Base-by-base conservation (phyloP, 2,329 filamentous ascomycete genomes). In the Dichotomopilus funicola region DNA sequence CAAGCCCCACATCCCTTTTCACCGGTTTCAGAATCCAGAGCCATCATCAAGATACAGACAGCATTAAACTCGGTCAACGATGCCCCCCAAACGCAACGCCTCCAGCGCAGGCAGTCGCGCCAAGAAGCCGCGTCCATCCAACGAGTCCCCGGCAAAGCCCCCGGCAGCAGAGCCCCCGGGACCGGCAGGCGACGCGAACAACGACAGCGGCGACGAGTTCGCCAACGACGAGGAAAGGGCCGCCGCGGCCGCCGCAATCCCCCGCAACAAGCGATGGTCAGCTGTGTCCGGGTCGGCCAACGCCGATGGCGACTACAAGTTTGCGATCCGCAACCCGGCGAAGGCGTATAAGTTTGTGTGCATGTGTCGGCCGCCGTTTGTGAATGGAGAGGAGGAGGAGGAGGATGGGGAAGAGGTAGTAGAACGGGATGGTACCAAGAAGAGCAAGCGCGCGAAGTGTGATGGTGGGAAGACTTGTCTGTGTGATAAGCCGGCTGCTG, bases 391-490 rank as follows among this genome's bases (percentile, higher is more conserved):
- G 2, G 48, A 53, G 5, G 55, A 56, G 1, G 54, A 52, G 6
- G 48, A 53, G 0, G 53, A 27, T 27, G 19, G 19, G 19, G 19
- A 27, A 3, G 19, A 27, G 19, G 19, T 27, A 0, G 49, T 51
- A 3, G 52, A 52, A 6, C 38, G 41, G 1, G 47, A 46, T 2
- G 50, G 54, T 10, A 13, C 49, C 5, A 48, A 55, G 4, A 43
- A 56, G 1, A 38, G 5, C 9, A 34, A 56, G 13, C 33, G 4
- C 34, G 37, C 6, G 34, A 56, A 31, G 48, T 62, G 63, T 33
- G 66, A 66, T 52, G 59, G 58, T 9, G 65, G 66, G 37, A 63
- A 67, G 42, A 63, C 55, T 4, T 72, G 71, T 59, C 33, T 68
- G 10, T 72, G 70, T 64, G 55, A 58, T 47, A 68, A 70, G 58